These are phyloP conservation scores for Thraustochytrium striatum DNA, from an alignment of 352 stramenopile species.

Conservation along the genomic window DNA sequence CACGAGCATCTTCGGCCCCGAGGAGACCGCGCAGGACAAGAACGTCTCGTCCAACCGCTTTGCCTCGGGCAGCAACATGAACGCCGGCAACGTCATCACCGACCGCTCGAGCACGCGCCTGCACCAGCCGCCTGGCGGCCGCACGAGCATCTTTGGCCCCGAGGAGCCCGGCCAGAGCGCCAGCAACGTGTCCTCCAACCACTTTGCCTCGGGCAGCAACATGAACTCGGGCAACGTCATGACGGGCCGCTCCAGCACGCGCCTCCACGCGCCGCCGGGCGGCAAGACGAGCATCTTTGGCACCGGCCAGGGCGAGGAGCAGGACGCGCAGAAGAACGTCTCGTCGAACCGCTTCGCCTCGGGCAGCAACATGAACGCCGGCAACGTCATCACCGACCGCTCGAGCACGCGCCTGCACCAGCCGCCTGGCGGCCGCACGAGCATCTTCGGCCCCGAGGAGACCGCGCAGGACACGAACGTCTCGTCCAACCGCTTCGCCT, in stretches of 20 bases:
- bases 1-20: slow-evolving; percentile 57
- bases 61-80: slow-evolving; percentile 23
- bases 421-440: too few species aligned
- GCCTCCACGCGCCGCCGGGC: slow-evolving; percentile 53
- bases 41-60: slow-evolving; percentile 26
- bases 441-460: too few species aligned
- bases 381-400: slow-evolving; percentile 52
- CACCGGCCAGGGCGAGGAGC: not conserved
- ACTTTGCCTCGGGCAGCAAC: slow-evolving; percentile 22
- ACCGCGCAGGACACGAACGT: too few species aligned
- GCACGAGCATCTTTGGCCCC: slow-evolving; percentile 55
- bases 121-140: slow-evolving; percentile 55
- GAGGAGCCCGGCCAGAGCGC: too few species aligned
- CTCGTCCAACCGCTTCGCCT: slow-evolving; percentile 20
- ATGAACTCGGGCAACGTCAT: slow-evolving; percentile 53
- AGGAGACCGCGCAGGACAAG: too few species aligned
- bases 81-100: slow-evolving; percentile 53
- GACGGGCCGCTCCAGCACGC: slow-evolving; percentile 46
- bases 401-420: slow-evolving; percentile 53
- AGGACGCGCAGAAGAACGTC: slow-evolving; percentile 4
- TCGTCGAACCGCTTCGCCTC: slow-evolving; percentile 75
- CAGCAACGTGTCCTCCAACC: slow-evolving; percentile 18
- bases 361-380: slow-evolving; percentile 71
- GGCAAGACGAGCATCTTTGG: slow-evolving; percentile 49
- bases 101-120: slow-evolving; percentile 52